Evolutionary conservation across 2,329 filamentous ascomycete species (phyloP).

Genomic region (Talaromyces sp.): DNA sequence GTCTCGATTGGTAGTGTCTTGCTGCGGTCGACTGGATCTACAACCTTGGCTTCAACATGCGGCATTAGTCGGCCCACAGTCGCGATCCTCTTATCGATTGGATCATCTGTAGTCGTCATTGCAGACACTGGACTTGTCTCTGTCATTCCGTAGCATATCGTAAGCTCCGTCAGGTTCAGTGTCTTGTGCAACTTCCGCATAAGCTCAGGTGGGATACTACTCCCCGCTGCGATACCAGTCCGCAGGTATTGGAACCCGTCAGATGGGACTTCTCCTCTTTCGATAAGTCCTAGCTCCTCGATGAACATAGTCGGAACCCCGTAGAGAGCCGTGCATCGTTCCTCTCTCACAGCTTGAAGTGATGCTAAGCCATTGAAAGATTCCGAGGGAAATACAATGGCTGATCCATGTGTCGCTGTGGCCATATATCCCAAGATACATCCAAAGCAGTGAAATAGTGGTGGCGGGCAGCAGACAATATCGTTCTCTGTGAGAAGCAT

Average conservation of each 20-base stretch:
- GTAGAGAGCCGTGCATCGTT: slow-evolving; percentile 68
- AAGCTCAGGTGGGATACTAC: slow-evolving; percentile 74
- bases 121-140: slow-evolving; percentile 69
- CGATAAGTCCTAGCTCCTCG: slow-evolving; percentile 77
- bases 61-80: slow-evolving; percentile 79
- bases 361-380: slow-evolving; percentile 78
- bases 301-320: slow-evolving; percentile 94
- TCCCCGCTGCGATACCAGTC: slow-evolving; percentile 91
- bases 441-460: slow-evolving; percentile 72
- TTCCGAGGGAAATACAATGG: slow-evolving; percentile 80
- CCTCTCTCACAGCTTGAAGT: slow-evolving; percentile 61
- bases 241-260: slow-evolving; percentile 63
- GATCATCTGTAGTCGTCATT: slow-evolving; percentile 79
- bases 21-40: slow-evolving; percentile 61
- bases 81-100: slow-evolving; percentile 66
- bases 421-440: slow-evolving; percentile 94
- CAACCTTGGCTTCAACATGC: slow-evolving; percentile 76
- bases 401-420: slow-evolving; percentile 74
- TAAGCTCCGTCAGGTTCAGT: slow-evolving; percentile 75
- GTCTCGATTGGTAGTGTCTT: slow-evolving; percentile 61
- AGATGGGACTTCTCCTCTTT: slow-evolving; percentile 45
- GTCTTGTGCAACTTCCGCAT: slow-evolving; percentile 63
- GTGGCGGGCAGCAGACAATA: slow-evolving; percentile 63
- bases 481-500: slow-evolving; percentile 77
- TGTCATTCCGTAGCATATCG: slow-evolving; percentile 96